These are phyloP conservation scores for Boletellus emodensis DNA, from an alignment of 768 basidiomycete genomes.

Conservation along the genomic window DNA sequence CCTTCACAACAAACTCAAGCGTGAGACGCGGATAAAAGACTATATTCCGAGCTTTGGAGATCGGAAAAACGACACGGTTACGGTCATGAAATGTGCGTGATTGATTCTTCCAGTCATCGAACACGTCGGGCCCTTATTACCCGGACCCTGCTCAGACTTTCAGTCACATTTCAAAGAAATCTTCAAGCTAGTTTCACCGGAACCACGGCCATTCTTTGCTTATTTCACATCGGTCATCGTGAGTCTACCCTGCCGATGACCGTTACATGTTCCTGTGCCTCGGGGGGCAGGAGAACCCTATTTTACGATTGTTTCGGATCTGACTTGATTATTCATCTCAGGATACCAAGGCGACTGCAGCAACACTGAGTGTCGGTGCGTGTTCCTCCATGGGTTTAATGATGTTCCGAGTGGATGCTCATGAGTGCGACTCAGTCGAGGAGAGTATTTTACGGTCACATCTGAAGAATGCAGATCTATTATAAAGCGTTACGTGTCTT, in stretches of 20 bases:
- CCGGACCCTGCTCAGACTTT: slow-evolving; percentile 52
- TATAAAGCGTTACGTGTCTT: slow-evolving; percentile 35
- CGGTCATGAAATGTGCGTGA: slow-evolving; percentile 65
- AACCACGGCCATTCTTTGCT: slow-evolving; percentile 62
- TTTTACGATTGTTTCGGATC: background rate
- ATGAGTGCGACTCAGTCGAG: slow-evolving; percentile 43
- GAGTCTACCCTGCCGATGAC: slow-evolving; percentile 28
- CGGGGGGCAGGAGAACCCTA: background rate
- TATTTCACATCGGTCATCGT: slow-evolving; percentile 79
- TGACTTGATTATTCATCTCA: slow-evolving; percentile 29
- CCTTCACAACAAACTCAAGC: slow-evolving; percentile 65
- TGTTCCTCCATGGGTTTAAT: slow-evolving; percentile 2
- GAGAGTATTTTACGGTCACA: slow-evolving; percentile 72
- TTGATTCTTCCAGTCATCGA: background rate
- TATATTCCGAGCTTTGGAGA: slow-evolving; percentile 73
- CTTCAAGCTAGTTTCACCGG: slow-evolving; percentile 55
- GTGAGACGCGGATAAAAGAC: slow-evolving; percentile 62
- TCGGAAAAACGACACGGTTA: slow-evolving; percentile 62
- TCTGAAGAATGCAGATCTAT: slow-evolving; percentile 64
- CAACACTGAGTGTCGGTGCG: slow-evolving; percentile 65
- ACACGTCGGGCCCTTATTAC: slow-evolving; percentile 7
- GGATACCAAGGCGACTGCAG: slow-evolving; percentile 74
- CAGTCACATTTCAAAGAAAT: slow-evolving; percentile 79
- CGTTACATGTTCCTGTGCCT: slow-evolving; percentile 3
- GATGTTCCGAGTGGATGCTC: background rate